These are phyloP conservation scores for Sphaerulina musiva DNA, from an alignment of 2,329 filamentous ascomycete species.

Conservation along the genomic window DNA sequence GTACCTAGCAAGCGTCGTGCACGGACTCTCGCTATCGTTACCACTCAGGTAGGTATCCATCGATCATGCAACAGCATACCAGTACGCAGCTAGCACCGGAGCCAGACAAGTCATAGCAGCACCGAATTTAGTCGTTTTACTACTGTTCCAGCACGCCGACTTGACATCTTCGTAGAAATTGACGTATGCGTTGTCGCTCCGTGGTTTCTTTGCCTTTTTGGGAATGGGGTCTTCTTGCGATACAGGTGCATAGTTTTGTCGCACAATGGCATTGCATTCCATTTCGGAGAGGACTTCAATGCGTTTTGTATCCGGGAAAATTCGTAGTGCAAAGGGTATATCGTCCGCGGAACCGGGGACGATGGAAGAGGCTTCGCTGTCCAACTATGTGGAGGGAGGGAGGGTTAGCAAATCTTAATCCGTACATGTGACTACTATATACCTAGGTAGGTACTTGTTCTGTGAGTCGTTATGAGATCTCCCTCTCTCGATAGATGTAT, in stretches of 20 bases:
- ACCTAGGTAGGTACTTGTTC: no score
- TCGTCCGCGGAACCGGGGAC: not conserved
- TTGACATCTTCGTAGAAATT: not conserved
- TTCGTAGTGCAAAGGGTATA: not conserved
- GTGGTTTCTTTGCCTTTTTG: not conserved
- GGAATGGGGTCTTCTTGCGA: not conserved
- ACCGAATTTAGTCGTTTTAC: not conserved
- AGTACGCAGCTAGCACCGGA: not conserved
- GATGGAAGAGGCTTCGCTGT: not conserved
- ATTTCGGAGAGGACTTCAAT: not conserved
- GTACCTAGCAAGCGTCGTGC: not conserved
- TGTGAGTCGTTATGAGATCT: no score
- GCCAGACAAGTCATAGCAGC: not conserved
- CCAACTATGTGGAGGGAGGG: conserved; percentile 1
- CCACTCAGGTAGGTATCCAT: not conserved
- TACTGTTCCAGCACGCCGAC: not conserved
- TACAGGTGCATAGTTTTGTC: not conserved
- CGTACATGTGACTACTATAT: no score
- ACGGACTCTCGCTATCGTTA: not conserved
- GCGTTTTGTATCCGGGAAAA: not conserved
- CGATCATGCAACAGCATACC: not conserved
- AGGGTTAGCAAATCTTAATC: not conserved
- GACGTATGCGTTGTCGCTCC: not conserved
- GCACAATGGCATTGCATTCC: not conserved
- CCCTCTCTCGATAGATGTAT: no score